Evolutionary conservation across 2,329 filamentous ascomycete species (phyloP), one percentile per base, ranked within the genome.

Genomic region (Bipolaris cookei): DNA sequence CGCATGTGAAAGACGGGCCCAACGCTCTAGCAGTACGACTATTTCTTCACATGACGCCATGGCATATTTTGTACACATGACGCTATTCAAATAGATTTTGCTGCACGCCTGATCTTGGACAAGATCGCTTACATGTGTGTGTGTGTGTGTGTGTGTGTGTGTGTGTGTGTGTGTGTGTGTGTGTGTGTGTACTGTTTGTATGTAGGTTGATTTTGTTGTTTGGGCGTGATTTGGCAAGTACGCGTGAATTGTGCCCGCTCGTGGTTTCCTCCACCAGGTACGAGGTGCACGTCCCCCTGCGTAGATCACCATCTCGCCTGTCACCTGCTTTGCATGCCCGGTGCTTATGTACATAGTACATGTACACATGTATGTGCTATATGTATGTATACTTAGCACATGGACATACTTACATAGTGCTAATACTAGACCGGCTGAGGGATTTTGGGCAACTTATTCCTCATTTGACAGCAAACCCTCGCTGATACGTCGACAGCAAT

Each of bases 1-100:
- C 55, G 51, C 61, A 63, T 63, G 61, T 63, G 58, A 63, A 58
- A 60, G 41, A 39, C 28, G 25, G 25, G 35, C 34, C 52, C 39
- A 30, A 30, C 28, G 28, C 28, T 13, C 28, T 30, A 30, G 28
- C 28, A 30, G 28, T 30, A 13, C 28, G 28, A 10, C 28, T 13
- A 28, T 49, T 54, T 41, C 32, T 25, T 51, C 21, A 23, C 58
- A 61, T 61, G 61, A 63, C 61, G 61, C 58, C 45, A 56, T 56
- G 18, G 28, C 51, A 44, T 21, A 34, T 20, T 13, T 13, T 16
- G 16, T n/a, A 20, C 44, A n/a, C 14, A 25, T 43, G 41, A 28
- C 38, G 38, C 21, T 23, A 3, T 16, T 8, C 11, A 10, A 30
- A 13, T 18, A 23, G 32, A 47, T 13, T 23, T 11, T 18, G 30